Conservation (phyloP, 176 grass and related monocot genomes). For the Zoysia pacifica region DNA sequence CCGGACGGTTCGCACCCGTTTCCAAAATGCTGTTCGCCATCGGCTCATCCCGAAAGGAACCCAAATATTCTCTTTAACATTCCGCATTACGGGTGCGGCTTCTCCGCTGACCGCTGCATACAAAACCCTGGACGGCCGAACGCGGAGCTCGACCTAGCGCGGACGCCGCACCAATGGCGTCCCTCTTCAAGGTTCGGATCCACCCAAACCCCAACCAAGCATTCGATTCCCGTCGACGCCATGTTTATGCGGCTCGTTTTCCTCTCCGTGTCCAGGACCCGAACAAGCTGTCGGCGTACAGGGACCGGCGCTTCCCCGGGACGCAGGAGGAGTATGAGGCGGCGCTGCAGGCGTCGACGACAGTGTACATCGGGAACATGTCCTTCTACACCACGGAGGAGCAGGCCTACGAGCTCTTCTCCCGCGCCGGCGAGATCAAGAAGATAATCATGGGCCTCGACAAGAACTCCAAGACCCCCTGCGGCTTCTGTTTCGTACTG, state of each 20-base stretch:
- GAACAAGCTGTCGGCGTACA: slow-evolving; percentile 83
- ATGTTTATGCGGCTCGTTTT: slow-evolving; percentile 16
- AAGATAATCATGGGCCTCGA: slow-evolving; percentile 99
- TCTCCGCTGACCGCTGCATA: neutral
- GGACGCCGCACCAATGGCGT: slow-evolving; percentile 63
- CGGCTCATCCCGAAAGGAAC: no score
- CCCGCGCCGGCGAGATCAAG: slow-evolving; percentile 91
- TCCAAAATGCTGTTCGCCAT: no score
- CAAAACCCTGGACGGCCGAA: slow-evolving; percentile 19
- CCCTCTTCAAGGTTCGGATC: slow-evolving; percentile 75
- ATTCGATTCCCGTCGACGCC: neutral
- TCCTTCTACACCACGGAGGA: slow-evolving; percentile 99
- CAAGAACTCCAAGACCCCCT: slow-evolving; percentile 93
- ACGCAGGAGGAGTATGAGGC: slow-evolving; percentile 95
- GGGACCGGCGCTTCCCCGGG: slow-evolving; percentile 81
- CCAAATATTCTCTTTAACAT: neutral
- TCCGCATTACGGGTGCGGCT: slow-evolving; percentile 18
- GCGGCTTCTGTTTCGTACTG: slow-evolving; percentile 94
- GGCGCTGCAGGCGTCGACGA: slow-evolving; percentile 65
- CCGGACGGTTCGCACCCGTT: no score
- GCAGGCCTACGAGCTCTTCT: slow-evolving; percentile 93
- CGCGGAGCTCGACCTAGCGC: slow-evolving; percentile 18
- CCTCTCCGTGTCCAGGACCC: slow-evolving; percentile 57
- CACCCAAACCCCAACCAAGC: neutral
- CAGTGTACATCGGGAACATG: slow-evolving; percentile 94